A percentile compares a stretch with the other conserved stretches of the same genome.
phyloP scores from a whole-genome alignment of 176 grass and related monocot genomes.

The Aegilops umbellulata region DNA sequence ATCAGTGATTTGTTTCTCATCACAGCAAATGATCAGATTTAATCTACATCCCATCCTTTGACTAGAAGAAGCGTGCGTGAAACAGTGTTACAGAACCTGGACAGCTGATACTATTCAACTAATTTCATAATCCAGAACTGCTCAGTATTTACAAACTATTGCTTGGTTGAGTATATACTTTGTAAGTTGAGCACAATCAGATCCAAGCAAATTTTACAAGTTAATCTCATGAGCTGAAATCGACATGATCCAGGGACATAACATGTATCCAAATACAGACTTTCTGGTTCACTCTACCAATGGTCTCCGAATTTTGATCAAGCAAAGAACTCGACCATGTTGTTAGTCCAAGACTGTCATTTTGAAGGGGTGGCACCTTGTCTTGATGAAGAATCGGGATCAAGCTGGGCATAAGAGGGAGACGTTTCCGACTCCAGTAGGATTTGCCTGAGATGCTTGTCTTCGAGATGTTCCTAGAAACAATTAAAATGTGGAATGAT shows the following conservation, averaged over 20 bases:
- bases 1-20: not conserved
- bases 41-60: not conserved
- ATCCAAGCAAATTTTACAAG: not conserved
- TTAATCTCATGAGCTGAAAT: not conserved
- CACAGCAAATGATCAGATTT: not conserved
- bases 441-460: slow-evolving; percentile 76
- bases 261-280: not conserved
- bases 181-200: not conserved
- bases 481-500: not conserved
- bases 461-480: slow-evolving; percentile 72
- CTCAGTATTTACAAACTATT: not conserved
- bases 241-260: not conserved
- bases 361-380: slow-evolving; percentile 19
- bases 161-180: not conserved
- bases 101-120: not conserved
- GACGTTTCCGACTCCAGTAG: slow-evolving; percentile 63
- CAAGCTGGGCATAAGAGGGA: slow-evolving; percentile 35
- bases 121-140: not conserved
- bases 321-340: not conserved
- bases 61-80: not conserved
- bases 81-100: not conserved
- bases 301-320: not conserved
- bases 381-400: slow-evolving; percentile 24
- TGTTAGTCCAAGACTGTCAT: not conserved
- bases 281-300: slow-evolving; percentile 18